A percentile compares a stretch with the other conserved stretches of the same genome.
Conservation (phyloP, 2,329 filamentous ascomycete species). For the Exserohilum turcica region DNA sequence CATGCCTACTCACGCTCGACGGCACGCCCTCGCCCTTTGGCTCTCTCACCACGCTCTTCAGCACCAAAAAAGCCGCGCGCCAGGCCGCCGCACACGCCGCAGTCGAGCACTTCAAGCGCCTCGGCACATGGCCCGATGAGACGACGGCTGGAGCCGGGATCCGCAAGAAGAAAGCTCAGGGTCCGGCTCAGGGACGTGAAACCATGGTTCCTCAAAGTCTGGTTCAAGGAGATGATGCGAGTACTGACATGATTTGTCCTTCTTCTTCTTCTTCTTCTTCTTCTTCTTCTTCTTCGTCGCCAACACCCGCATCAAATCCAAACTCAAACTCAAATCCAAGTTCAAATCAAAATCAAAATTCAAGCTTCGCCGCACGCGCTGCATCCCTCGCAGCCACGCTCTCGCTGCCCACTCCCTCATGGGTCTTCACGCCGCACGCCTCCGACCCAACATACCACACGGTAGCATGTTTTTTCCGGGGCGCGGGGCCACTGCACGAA, state of each 20-base stretch:
- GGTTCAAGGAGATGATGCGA: no score
- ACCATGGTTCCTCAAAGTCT: no score
- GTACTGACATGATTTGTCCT: no score
- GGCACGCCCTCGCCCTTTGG: constrained; percentile 43
- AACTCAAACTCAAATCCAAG: neutral
- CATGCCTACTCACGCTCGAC: constrained; percentile 39
- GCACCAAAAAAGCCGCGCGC: constrained; percentile 51
- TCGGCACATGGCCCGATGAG: constrained; percentile 39
- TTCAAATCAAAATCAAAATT: neutral
- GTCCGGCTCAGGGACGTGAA: no score
- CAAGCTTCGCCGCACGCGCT: constrained; percentile 21
- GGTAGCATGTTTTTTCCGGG: constrained; percentile 44
- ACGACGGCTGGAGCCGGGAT: constrained; percentile 31
- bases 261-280: no score
- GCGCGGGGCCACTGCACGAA: constrained; percentile 22
- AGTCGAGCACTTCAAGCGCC: constrained; percentile 48
- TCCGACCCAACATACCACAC: constrained; percentile 39
- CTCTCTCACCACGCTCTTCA: constrained; percentile 36
- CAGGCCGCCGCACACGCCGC: constrained; percentile 50
- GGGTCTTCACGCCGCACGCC: constrained; percentile 12
- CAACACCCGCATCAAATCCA: neutral
- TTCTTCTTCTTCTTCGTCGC: neutral
- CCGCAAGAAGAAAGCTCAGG: constrained; percentile 35
- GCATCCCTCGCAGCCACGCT: constrained; percentile 27
- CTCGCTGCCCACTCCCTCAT: constrained; percentile 32